A percentile compares a stretch with the other conserved stretches of the same genome.
Conservation (phyloP, 192 early-diverging fungal species). For the Spinellus fusiger region DNA sequence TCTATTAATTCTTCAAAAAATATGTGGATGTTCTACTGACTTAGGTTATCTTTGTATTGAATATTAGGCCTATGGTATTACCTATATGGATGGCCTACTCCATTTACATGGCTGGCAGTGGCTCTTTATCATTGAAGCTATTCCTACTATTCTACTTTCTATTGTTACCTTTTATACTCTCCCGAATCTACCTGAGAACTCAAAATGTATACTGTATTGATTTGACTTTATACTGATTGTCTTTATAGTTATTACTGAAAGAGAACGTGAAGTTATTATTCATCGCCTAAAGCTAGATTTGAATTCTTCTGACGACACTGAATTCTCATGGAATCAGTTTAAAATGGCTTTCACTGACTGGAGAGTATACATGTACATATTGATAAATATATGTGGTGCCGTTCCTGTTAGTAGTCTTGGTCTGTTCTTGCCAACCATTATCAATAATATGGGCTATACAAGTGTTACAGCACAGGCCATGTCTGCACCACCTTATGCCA, state of each 20-base stretch:
- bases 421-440: conserved; percentile 67
- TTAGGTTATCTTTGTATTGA: not conserved
- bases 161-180: conserved; percentile 43
- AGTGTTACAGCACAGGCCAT: conserved; percentile 40
- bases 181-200: conserved; percentile 44
- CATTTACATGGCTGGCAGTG: conserved; percentile 63
- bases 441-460: conserved; percentile 60
- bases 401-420: conserved; percentile 60
- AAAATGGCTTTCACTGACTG: conserved; percentile 42
- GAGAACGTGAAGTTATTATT: conserved; percentile 40
- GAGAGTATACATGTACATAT: conserved; percentile 35
- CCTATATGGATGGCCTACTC: conserved; percentile 45
- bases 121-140: conserved; percentile 69
- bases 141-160: conserved; percentile 53
- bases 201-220: conserved; percentile 39
- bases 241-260: conserved; percentile 25
- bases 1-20: not conserved
- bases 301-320: conserved; percentile 37
- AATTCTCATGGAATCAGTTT: conserved; percentile 49
- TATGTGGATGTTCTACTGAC: not conserved
- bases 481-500: conserved; percentile 46
- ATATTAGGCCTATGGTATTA: conserved; percentile 51
- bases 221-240: not conserved
- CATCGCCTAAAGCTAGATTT: conserved; percentile 42
- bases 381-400: conserved; percentile 59